Evolutionary conservation across 441 rosid genomes (phyloP).

Genomic region (Gossypium gossypioides): DNA sequence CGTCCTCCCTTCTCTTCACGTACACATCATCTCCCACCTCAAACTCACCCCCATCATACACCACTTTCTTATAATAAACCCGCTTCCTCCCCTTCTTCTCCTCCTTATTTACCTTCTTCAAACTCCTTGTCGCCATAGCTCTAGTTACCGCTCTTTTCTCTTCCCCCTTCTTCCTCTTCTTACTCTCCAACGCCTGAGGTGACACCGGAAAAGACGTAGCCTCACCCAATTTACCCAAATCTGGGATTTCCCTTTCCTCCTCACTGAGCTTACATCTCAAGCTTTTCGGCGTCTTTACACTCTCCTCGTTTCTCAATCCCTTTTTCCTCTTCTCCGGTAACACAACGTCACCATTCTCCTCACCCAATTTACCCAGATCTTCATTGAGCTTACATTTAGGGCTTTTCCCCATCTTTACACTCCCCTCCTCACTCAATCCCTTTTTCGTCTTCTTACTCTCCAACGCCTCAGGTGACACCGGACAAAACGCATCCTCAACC

Average conservation of each 20-base stretch:
- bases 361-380: too few relatives aligned
- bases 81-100: conserved; percentile 32
- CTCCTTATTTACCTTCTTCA: conserved; percentile 14
- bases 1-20: conserved; percentile 74
- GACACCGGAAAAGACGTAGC: conserved; percentile 40
- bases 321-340: background rate
- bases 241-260: background rate
- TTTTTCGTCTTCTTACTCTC: too few relatives aligned
- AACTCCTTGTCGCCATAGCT: conserved; percentile 14
- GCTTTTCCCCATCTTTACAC: too few relatives aligned
- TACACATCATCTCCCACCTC: conserved; percentile 75
- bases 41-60: conserved; percentile 61
- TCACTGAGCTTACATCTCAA: background rate
- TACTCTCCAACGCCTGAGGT: conserved; percentile 47
- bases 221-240: conserved; percentile 11
- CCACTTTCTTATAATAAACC: conserved; percentile 60
- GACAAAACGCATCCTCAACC: too few relatives aligned
- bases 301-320: background rate
- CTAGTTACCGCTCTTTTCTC: conserved; percentile 21
- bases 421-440: too few relatives aligned
- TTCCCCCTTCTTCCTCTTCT: conserved; percentile 36
- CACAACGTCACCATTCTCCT: too few relatives aligned
- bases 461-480: too few relatives aligned
- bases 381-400: too few relatives aligned
- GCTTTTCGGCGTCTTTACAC: background rate